A percentile compares a stretch with the other conserved stretches of the same genome.
phyloP scores from a whole-genome alignment of 495 filamentous ascomycete species.

The Staphylotrichum longicolle region DNA sequence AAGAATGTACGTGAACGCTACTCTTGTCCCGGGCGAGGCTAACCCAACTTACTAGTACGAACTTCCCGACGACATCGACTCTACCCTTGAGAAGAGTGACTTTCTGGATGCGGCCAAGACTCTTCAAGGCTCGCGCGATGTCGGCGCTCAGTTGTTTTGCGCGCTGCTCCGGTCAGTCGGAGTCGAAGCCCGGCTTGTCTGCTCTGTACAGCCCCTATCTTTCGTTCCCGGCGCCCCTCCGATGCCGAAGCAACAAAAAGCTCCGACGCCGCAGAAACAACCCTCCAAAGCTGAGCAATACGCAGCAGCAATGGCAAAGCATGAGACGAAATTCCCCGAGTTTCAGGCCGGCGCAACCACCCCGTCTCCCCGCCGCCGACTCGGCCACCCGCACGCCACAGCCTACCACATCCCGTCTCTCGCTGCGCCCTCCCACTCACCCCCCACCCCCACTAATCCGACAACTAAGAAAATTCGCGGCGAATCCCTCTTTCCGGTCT shows the following conservation, averaged over 20 bases:
- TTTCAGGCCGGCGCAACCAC: constrained; percentile 21
- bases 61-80: constrained; percentile 53
- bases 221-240: constrained; percentile 58
- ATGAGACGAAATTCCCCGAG: constrained; percentile 27
- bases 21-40: constrained; percentile 25
- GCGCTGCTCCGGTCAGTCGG: constrained; percentile 73
- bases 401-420: constrained; percentile 38
- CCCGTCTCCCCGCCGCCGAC: constrained; percentile 35
- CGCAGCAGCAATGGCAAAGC: constrained; percentile 35
- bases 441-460: constrained; percentile 26
- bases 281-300: constrained; percentile 33
- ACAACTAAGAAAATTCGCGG: constrained; percentile 43
- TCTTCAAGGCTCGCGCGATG: constrained; percentile 76
- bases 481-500: constrained; percentile 75
- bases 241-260: constrained; percentile 47
- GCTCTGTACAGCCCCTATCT: constrained; percentile 81
- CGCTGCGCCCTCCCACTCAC: constrained; percentile 21
- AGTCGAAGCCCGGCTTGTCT: constrained; percentile 83
- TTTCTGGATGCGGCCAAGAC: constrained; percentile 65
- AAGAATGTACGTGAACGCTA: constrained; percentile 49
- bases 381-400: constrained; percentile 45
- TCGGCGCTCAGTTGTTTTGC: constrained; percentile 88
- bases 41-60: constrained; percentile 42
- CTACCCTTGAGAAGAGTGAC: constrained; percentile 59
- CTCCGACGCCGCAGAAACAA: constrained; percentile 26